Evolutionary conservation across 2,329 filamentous ascomycete species (phyloP), one percentile per base, ranked within the genome.

Genomic region (Aspergillus ibericus): DNA sequence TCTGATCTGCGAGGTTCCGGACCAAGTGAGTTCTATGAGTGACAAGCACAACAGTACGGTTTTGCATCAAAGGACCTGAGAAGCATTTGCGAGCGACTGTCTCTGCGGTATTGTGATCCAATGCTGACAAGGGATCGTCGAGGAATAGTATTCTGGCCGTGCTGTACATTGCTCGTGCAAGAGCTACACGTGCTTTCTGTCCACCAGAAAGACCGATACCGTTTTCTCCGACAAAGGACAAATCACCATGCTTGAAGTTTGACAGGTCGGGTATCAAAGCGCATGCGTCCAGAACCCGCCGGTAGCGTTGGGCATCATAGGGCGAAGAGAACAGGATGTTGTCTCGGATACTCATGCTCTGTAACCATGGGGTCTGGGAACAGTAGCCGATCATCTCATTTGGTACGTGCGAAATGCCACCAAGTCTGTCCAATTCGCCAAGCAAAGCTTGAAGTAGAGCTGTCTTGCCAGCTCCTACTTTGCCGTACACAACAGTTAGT

Each of bases 21-120:
- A 92, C 90, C 9, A 96, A 78, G 60, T 93, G 88, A 0, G 81
- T 84, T 1, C 86, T 82, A 75, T 89, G 87, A 1, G 87, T 89
- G 16, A 86, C 85, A 15, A 89, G 75, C 25, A 89, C 77, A 0
- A 83, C 75, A 0, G 79, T 85, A 18, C 86, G 78, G 9, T 74
- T 80, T 59, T 82, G 70, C 56, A 86, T 71, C 32, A 89, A 69
- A 1, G 79, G 78, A 1, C 86, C 85, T 1, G 73, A 73, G 12
- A 89, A 76, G 61, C 84, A 83, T 62, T 82, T 84, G 5, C 78
- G 76, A 3, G 87, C 84, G 46, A 89, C 84, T 6, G 69, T 77
- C 59, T 88, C 84, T 0, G 86, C 86, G 0, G 87, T 89, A 58
- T 88, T 84, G 64, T 88, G 84, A 66, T 87, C 85, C 16, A 87